phyloP scores from a whole-genome alignment of 306 rosid genomes.

The Sicyos edulis region DNA sequence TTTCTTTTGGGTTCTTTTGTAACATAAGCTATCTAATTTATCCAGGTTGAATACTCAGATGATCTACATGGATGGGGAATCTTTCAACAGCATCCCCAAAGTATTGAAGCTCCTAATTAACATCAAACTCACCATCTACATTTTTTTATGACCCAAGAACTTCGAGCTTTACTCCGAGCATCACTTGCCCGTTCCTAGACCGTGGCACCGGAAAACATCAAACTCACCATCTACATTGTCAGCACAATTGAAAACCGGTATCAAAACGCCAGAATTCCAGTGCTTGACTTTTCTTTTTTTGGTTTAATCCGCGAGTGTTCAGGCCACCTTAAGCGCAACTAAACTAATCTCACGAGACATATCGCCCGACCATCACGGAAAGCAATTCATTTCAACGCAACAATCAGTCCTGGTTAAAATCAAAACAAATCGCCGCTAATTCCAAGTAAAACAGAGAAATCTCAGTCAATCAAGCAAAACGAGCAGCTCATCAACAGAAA shows the following conservation, averaged over 20 bases:
- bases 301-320: too few species aligned
- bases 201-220: not conserved
- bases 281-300: not conserved
- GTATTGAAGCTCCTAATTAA: too few species aligned
- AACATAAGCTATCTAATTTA: not conserved
- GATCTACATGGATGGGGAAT: not conserved
- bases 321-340: too few species aligned
- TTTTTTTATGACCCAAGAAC: too few species aligned
- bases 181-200: too few species aligned
- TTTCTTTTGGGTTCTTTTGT: not conserved
- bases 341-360: too few species aligned
- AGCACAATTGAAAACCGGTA: not conserved
- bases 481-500: too few species aligned
- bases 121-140: not conserved
- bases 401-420: not conserved
- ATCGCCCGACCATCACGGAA: not conserved
- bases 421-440: not conserved
- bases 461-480: too few species aligned
- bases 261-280: not conserved
- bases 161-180: too few species aligned
- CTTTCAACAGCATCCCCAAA: not conserved
- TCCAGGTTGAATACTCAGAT: not conserved
- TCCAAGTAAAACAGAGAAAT: too few species aligned
- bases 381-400: conserved; percentile 10
- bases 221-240: not conserved